A percentile compares a stretch with the other conserved stretches of the same genome.
Conservation (phyloP, 139 green algal species). For the Chlorella sp. region DNA sequence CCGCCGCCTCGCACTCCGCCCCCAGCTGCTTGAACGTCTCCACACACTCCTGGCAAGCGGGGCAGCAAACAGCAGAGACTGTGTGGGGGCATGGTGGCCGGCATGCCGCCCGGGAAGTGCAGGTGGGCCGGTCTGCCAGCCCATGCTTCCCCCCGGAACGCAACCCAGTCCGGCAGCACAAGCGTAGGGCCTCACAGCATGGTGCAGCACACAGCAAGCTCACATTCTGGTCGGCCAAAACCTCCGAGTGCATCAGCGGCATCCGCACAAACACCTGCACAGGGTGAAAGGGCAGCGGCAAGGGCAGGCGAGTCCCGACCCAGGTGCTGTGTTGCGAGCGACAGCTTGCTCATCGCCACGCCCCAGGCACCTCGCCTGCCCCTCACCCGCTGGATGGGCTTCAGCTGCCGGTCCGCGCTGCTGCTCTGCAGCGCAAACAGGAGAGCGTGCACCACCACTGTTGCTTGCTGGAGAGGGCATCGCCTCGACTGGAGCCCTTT, state of each 20-base stretch:
- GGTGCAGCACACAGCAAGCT: background rate
- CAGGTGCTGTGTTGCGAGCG: too few relatives aligned
- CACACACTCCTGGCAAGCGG: conserved; percentile 40
- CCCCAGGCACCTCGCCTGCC: too few relatives aligned
- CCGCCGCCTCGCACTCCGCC: conserved; percentile 7
- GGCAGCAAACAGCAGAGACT: background rate
- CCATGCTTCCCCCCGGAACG: too few relatives aligned
- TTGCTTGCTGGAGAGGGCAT: too few relatives aligned
- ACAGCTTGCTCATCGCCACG: too few relatives aligned
- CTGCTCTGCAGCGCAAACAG: conserved; percentile 8
- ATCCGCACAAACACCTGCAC: conserved; percentile 41
- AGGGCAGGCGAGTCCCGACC: too few relatives aligned
- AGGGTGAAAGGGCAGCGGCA: too few relatives aligned
- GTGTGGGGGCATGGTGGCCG: background rate
- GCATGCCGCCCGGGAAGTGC: background rate
- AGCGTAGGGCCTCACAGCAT: too few relatives aligned
- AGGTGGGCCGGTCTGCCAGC: background rate
- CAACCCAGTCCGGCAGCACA: too few relatives aligned
- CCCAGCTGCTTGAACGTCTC: background rate
- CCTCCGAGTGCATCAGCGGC: conserved; percentile 66
- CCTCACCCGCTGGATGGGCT: conserved; percentile 27
- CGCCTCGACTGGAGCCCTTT: too few relatives aligned
- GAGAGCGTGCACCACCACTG: too few relatives aligned
- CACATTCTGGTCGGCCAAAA: conserved; percentile 61
- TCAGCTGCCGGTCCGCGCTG: conserved; percentile 27